These are phyloP conservation scores for Zasmidium cellare DNA, from an alignment of 2,329 filamentous ascomycete species.

Conservation along the genomic window DNA sequence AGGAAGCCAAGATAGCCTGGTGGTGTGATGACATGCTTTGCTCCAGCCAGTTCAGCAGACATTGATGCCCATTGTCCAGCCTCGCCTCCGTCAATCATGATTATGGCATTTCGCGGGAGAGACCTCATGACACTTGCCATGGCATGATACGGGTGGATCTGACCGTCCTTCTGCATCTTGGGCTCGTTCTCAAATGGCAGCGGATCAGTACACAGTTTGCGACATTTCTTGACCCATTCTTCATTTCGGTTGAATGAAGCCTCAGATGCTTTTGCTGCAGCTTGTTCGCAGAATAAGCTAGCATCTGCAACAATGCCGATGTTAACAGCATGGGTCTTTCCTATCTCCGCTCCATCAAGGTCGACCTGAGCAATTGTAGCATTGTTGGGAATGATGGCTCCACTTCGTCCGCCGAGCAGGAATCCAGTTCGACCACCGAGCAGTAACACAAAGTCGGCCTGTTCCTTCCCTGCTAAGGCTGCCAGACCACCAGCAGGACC, in stretches of 20 bases:
- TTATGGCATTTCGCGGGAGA: constrained; percentile 37
- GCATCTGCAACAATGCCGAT: constrained; percentile 46
- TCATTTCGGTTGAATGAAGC: constrained; percentile 15
- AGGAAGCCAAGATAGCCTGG: constrained; percentile 47
- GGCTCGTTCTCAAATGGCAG: constrained; percentile 27
- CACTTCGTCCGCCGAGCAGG: constrained; percentile 17
- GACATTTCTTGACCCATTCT: constrained; percentile 32
- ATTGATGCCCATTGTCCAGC: constrained; percentile 39
- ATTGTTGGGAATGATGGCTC: constrained; percentile 35
- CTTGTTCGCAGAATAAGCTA: constrained; percentile 32
- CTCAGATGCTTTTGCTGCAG: constrained; percentile 13
- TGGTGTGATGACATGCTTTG: constrained; percentile 29
- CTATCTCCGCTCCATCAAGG: constrained; percentile 45
- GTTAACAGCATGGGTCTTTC: constrained; percentile 39
- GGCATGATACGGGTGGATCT: constrained; percentile 47
- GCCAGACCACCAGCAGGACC: constrained; percentile 39
- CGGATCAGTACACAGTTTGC: constrained; percentile 24
- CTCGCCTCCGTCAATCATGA: constrained; percentile 46
- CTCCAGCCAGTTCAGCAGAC: constrained; percentile 30
- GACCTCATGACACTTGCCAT: constrained; percentile 39
- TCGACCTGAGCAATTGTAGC: constrained; percentile 47
- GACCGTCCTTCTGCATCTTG: constrained; percentile 29
- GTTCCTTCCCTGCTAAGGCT: constrained; percentile 32
- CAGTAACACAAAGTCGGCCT: constrained; percentile 45
- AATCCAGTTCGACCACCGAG: constrained; percentile 31